Evolutionary conservation across 2,329 filamentous ascomycete species (phyloP).

Genomic region (Aspergillus brasiliensis): DNA sequence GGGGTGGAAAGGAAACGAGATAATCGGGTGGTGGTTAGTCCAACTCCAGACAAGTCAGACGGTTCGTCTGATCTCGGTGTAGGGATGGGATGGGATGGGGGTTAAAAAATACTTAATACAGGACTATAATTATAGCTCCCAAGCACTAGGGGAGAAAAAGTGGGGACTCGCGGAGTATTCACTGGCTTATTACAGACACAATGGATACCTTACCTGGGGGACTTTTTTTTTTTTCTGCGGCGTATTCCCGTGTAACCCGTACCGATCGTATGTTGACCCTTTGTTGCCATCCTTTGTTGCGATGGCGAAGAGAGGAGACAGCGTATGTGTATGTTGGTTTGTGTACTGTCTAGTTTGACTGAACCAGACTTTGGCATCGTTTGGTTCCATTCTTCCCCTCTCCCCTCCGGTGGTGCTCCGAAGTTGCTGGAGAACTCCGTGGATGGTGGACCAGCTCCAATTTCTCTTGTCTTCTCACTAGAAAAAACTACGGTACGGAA

Average conservation of each 20-base stretch:
- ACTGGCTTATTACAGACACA: background rate
- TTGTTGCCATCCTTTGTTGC: background rate
- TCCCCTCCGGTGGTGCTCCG: background rate
- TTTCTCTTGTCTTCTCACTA: background rate
- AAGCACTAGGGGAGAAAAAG: slow-evolving; percentile 9
- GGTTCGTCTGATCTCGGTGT: slow-evolving; percentile 15
- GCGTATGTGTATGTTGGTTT: too few species aligned
- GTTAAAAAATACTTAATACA: slow-evolving; percentile 11
- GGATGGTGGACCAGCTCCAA: background rate
- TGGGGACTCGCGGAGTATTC: slow-evolving; percentile 9
- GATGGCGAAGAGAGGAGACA: background rate
- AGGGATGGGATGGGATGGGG: slow-evolving; percentile 11
- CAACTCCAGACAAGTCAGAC: slow-evolving; percentile 16
- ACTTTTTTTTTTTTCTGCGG: background rate
- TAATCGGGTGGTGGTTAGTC: slow-evolving; percentile 5
- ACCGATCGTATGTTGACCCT: background rate
- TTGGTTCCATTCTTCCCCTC: background rate
- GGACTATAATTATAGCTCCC: slow-evolving; percentile 17
- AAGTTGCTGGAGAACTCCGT: background rate
- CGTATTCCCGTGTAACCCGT: background rate
- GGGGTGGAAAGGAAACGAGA: slow-evolving; percentile 2
- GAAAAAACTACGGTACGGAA: too few species aligned
- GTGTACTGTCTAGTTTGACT: too few species aligned
- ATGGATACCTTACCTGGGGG: background rate
- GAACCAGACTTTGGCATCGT: background rate